These are phyloP conservation scores for Odontarrhena argentea DNA, from an alignment of 345 rosid species.

Conservation along the genomic window DNA sequence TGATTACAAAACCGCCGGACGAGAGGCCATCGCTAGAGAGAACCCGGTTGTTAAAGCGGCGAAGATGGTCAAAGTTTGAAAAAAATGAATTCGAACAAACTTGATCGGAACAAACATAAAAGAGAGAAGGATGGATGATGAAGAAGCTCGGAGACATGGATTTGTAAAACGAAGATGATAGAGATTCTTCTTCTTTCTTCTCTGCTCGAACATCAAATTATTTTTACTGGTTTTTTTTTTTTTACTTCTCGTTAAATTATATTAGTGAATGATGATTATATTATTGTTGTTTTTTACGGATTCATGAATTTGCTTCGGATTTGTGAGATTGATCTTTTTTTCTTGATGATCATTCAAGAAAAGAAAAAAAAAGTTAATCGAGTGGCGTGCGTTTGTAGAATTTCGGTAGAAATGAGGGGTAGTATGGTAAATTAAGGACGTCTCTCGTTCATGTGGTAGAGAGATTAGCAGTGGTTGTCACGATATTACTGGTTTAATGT, in stretches of 20 bases:
- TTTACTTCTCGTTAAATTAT: conserved; percentile 25
- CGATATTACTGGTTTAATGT: conserved; percentile 21
- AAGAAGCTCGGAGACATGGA: conserved; percentile 25
- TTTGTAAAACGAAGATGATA: conserved; percentile 35
- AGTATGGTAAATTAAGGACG: conserved; percentile 22
- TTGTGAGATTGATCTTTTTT: not conserved
- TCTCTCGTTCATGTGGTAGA: conserved; percentile 31
- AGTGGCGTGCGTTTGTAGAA: conserved; percentile 27
- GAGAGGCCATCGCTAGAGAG: conserved; percentile 90
- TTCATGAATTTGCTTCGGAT: conserved; percentile 34
- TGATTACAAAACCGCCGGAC: conserved; percentile 88
- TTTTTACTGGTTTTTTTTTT: not conserved
- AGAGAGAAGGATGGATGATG: too few species aligned
- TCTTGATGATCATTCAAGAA: conserved; percentile 14
- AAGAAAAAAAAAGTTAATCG: not conserved
- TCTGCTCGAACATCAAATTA: conserved; percentile 30
- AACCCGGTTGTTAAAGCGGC: conserved; percentile 97
- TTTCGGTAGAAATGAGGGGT: conserved; percentile 27
- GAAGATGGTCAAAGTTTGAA: conserved; percentile 73
- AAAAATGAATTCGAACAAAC: too few species aligned
- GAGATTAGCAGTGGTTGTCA: conserved; percentile 28
- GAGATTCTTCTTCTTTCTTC: not conserved
- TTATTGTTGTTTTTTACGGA: conserved; percentile 32
- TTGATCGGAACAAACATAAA: too few species aligned
- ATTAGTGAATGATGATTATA: conserved; percentile 34